Evolutionary conservation across 2,329 filamentous ascomycete species (phyloP).

Genomic region (Daldinia sp.): DNA sequence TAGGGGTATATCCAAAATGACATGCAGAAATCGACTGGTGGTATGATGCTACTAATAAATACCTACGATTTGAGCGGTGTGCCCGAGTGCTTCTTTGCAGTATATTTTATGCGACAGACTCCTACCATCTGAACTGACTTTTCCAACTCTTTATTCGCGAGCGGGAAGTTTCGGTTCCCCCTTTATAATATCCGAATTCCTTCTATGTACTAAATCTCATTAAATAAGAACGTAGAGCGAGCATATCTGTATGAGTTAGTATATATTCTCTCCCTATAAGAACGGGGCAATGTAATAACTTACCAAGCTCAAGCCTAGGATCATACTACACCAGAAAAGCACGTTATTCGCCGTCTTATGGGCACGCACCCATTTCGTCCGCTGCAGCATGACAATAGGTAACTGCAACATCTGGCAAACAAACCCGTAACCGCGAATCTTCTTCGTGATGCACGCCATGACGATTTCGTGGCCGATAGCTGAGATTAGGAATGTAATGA

Average conservation of each 20-base stretch:
- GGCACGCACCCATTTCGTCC: conserved; percentile 79
- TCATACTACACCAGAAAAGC: conserved; percentile 93
- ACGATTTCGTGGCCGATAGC: conserved; percentile 93
- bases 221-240: conserved; percentile 70
- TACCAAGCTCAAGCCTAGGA: conserved; percentile 84
- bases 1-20: conserved; percentile 35
- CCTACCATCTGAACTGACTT: conserved; percentile 4
- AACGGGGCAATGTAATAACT: conserved; percentile 48
- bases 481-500: conserved; percentile 92
- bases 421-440: conserved; percentile 93
- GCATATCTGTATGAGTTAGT: conserved; percentile 61
- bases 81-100: conserved; percentile 4
- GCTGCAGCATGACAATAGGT: conserved; percentile 92
- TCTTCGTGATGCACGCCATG: conserved; percentile 98
- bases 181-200: neutral
- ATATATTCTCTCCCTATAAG: neutral
- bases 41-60: conserved; percentile 18
- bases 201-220: conserved; percentile 24
- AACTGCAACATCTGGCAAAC: conserved; percentile 96
- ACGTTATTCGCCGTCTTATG: conserved; percentile 86
- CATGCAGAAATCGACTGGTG: conserved; percentile 24
- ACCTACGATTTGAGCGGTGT: conserved; percentile 9
- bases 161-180: neutral
- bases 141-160: neutral
- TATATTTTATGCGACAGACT: conserved; percentile 15